These are phyloP conservation scores for Penstemon newberryi DNA, from an alignment of 257 asterid genomes.

Conservation along the genomic window DNA sequence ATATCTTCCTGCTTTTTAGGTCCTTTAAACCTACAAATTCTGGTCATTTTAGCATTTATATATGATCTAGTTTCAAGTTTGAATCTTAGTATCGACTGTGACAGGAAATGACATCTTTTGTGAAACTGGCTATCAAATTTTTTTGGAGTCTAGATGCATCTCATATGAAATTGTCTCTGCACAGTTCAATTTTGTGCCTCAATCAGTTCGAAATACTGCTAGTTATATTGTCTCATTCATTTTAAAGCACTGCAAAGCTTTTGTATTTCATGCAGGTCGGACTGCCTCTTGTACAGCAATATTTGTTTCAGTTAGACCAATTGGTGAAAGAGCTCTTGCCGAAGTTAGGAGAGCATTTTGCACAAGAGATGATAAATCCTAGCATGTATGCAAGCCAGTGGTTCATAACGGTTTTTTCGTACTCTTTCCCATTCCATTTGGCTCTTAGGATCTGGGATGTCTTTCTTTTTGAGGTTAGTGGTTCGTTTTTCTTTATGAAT, in stretches of 20 bases:
- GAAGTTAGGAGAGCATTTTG: slow-evolving; percentile 84
- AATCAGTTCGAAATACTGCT: neutral
- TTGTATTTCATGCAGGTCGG: slow-evolving; percentile 68
- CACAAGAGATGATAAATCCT: slow-evolving; percentile 89
- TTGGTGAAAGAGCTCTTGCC: slow-evolving; percentile 74
- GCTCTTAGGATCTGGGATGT: slow-evolving; percentile 99
- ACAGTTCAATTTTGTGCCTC: neutral
- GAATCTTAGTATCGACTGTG: neutral
- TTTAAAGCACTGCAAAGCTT: slow-evolving; percentile 24
- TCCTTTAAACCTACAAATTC: neutral
- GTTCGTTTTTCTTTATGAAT: slow-evolving; percentile 41
- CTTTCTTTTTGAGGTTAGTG: slow-evolving; percentile 86
- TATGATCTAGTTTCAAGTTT: neutral
- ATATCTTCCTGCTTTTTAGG: neutral
- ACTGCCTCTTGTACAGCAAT: slow-evolving; percentile 98
- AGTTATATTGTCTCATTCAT: slow-evolving; percentile 12
- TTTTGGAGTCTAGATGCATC: slow-evolving; percentile 2
- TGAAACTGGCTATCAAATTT: neutral
- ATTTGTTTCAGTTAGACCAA: slow-evolving; percentile 75
- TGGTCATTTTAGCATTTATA: slow-evolving; percentile 1
- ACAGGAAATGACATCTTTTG: neutral
- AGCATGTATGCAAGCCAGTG: slow-evolving; percentile 99
- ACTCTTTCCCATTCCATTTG: slow-evolving; percentile 94
- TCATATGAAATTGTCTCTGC: neutral
- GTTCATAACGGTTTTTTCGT: slow-evolving; percentile 97